A percentile compares a stretch with the other conserved stretches of the same genome.
Evolutionary conservation across 2,329 filamentous ascomycete genomes (phyloP).

Genomic region (Aspergillus japonicus): DNA sequence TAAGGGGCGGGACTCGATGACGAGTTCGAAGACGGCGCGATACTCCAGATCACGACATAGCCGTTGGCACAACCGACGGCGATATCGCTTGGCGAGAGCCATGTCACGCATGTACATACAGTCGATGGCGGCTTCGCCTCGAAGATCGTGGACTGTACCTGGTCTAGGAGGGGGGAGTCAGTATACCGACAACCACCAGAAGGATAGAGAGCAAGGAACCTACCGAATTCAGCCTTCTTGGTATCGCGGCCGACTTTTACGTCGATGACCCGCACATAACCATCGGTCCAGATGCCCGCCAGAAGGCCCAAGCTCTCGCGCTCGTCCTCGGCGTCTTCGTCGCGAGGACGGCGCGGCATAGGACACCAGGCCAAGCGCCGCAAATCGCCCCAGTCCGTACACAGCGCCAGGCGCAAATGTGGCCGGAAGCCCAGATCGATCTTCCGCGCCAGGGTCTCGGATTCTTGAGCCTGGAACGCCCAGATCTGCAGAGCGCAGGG

Average conservation of each 20-base stretch:
- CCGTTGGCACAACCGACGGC: constrained; percentile 58
- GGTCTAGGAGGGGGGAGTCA: constrained; percentile 29
- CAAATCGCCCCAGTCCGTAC: constrained; percentile 57
- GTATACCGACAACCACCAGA: neutral
- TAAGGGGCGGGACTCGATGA: constrained; percentile 29
- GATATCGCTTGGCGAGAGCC: constrained; percentile 57
- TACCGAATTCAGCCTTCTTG: constrained; percentile 34
- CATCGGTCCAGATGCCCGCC: constrained; percentile 60
- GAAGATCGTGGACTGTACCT: constrained; percentile 50
- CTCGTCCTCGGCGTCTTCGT: constrained; percentile 30
- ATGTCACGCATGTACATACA: constrained; percentile 56
- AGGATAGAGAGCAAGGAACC: constrained; percentile 7
- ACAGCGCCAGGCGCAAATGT: constrained; percentile 51
- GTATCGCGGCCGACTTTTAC: constrained; percentile 38
- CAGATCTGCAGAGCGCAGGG: constrained; percentile 59
- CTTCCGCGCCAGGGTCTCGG: constrained; percentile 31
- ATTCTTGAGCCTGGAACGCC: constrained; percentile 49
- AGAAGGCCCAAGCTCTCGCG: constrained; percentile 51
- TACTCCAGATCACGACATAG: constrained; percentile 55
- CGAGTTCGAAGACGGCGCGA: constrained; percentile 24
- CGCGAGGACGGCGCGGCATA: constrained; percentile 34
- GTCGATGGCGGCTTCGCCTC: constrained; percentile 51
- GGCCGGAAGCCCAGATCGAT: constrained; percentile 49
- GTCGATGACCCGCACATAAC: constrained; percentile 55
- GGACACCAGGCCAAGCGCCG: constrained; percentile 59